A percentile compares a stretch with the other conserved stretches of the same genome.
These are phyloP conservation scores for Polysphondylium violaceum DNA, from an alignment of 78 protist species.

Conservation along the genomic window DNA sequence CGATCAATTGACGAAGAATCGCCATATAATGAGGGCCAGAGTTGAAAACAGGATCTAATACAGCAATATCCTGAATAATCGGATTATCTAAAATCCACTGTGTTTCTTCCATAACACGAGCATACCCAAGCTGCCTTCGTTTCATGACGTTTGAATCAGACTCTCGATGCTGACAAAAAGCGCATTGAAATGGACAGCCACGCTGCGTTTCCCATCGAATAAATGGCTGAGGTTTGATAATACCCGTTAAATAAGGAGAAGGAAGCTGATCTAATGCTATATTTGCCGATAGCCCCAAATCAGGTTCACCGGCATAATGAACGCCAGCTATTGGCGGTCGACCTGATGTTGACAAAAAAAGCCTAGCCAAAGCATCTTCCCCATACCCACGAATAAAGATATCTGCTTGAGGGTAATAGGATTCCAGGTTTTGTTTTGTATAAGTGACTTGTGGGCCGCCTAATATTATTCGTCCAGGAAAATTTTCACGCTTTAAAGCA, in stretches of 20 bases:
- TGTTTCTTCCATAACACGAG: background rate
- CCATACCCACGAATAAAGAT: constrained; percentile 21
- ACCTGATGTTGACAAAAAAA: background rate
- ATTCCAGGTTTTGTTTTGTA: background rate
- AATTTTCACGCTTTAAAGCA: background rate
- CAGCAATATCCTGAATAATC: constrained; percentile 4
- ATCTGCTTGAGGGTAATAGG: constrained; percentile 9
- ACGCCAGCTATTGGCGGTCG: no score
- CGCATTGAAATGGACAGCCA: constrained; percentile 32
- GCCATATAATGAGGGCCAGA: constrained; percentile 11
- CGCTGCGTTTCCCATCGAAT: constrained; percentile 40
- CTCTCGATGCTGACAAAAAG: constrained; percentile 30
- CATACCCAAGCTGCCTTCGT: background rate
- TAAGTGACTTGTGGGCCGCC: constrained; percentile 29
- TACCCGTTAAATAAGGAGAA: background rate
- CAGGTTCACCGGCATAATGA: background rate
- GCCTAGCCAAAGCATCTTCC: background rate
- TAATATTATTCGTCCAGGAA: background rate
- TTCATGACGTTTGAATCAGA: background rate
- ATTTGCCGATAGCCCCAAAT: background rate
- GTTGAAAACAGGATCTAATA: constrained; percentile 17
- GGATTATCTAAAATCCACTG: background rate
- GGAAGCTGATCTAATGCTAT: background rate
- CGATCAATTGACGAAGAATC: background rate
- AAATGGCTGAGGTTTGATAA: background rate